These are phyloP conservation scores for Durusdinium trenchii DNA, from an alignment of 73 alveolate genomes.

Conservation along the genomic window DNA sequence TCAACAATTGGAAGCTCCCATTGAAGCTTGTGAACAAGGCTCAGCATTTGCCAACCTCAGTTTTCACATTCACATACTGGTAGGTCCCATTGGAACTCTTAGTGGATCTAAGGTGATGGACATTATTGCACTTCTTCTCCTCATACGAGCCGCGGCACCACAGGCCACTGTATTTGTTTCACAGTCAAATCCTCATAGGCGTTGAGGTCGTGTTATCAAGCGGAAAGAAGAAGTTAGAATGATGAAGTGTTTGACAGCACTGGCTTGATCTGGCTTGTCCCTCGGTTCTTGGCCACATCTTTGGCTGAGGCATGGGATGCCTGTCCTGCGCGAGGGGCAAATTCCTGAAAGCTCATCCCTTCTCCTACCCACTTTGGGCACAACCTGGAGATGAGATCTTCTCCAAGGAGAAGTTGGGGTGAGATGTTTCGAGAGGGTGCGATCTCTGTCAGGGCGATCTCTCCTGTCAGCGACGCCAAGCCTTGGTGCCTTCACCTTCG, in stretches of 20 bases:
- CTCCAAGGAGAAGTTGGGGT: slow-evolving; percentile 5
- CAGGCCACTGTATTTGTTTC: not conserved
- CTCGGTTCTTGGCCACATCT: not conserved
- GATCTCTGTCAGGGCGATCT: too few species aligned
- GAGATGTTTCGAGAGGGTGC: too few species aligned
- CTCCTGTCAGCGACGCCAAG: too few species aligned
- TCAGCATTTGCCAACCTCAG: too few species aligned
- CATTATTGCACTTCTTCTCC: slow-evolving; percentile 59
- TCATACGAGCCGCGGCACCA: not conserved
- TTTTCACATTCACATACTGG: too few species aligned
- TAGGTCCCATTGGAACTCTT: too few species aligned
- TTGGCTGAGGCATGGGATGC: slow-evolving; percentile 61
- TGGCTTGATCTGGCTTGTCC: not conserved
- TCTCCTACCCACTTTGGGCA: slow-evolving; percentile 89
- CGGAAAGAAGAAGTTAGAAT: not conserved
- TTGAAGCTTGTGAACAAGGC: too few species aligned
- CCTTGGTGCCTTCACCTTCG: too few species aligned
- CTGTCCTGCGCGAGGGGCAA: slow-evolving; percentile 85
- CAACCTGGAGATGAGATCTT: slow-evolving; percentile 57
- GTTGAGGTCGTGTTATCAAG: not conserved
- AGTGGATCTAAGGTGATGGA: slow-evolving; percentile 44
- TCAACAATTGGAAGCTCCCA: too few species aligned
- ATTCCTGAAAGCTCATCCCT: slow-evolving; percentile 71
- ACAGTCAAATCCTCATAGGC: not conserved
- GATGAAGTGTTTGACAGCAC: not conserved